Evolutionary conservation across 441 rosid species (phyloP).

Genomic region (Jatropha multifida): DNA sequence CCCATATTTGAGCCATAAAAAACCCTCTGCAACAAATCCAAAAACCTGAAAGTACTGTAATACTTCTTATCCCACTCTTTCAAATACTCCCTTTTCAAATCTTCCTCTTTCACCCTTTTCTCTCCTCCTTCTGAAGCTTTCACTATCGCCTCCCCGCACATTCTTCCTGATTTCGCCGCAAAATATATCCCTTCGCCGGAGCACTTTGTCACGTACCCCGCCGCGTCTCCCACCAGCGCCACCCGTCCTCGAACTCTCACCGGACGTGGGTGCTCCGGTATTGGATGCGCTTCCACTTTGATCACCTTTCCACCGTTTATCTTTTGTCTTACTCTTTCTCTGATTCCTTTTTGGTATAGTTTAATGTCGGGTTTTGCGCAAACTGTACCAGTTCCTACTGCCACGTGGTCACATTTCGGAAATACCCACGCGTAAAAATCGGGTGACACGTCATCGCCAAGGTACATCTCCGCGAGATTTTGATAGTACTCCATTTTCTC

Average conservation of each 20-base stretch:
- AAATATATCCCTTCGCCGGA: constrained; percentile 71
- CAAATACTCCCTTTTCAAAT: constrained; percentile 57
- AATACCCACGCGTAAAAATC: constrained; percentile 71
- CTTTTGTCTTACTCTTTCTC: constrained; percentile 43
- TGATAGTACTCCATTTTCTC: constrained; percentile 58
- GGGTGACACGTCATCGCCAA: constrained; percentile 67
- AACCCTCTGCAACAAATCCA: constrained; percentile 55
- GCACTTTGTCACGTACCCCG: constrained; percentile 55
- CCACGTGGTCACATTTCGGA: constrained; percentile 73
- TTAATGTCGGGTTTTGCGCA: constrained; percentile 41
- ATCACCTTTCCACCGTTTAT: constrained; percentile 54
- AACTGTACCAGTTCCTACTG: constrained; percentile 62
- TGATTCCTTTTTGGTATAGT: constrained; percentile 43
- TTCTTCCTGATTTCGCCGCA: constrained; percentile 54
- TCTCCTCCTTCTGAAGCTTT: constrained; percentile 45
- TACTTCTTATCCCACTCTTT: constrained; percentile 49
- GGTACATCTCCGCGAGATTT: constrained; percentile 65
- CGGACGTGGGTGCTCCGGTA: constrained; percentile 59
- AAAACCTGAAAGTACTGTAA: constrained; percentile 38
- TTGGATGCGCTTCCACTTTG: constrained; percentile 67
- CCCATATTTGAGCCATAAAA: constrained; percentile 43
- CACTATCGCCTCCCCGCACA: constrained; percentile 53
- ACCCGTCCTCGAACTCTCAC: constrained; percentile 46
- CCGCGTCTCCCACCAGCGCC: constrained; percentile 62
- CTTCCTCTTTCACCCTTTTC: constrained; percentile 41